Percentiles rank a stretch among this genome's conserved stretches.
phyloP scores from a whole-genome alignment of 2,329 filamentous ascomycete species.

The Alternaria consortialis region DNA sequence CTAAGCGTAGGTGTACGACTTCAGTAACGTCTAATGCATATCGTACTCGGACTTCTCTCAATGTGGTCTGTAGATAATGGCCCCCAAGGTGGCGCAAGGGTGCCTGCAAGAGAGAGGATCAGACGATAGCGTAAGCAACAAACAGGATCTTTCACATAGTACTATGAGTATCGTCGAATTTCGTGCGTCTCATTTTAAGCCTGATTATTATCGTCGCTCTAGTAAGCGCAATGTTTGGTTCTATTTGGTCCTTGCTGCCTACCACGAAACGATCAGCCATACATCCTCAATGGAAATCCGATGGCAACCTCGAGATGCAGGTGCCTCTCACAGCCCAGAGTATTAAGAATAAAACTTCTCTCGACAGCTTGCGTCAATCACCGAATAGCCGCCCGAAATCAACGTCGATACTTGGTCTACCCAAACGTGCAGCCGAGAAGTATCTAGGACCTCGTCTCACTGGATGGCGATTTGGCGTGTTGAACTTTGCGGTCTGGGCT shows the following conservation, averaged over 20 bases:
- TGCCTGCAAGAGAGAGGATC: not conserved
- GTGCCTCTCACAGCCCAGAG: not conserved
- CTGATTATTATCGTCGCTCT: not conserved
- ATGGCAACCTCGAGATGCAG: not conserved
- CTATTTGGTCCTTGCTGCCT: not conserved
- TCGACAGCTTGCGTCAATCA: not conserved
- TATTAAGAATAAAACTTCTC: not conserved
- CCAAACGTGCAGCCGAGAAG: not conserved
- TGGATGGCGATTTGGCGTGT: constrained; percentile 27
- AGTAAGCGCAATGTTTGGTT: not conserved
- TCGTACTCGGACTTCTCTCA: too few species aligned
- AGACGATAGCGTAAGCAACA: not conserved
- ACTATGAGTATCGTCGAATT: not conserved
- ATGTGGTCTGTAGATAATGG: not conserved
- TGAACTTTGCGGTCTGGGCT: constrained; percentile 19
- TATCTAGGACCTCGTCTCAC: constrained; percentile 14
- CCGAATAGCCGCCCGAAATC: not conserved
- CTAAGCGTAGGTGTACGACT: not conserved
- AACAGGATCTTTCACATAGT: not conserved
- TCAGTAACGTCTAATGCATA: too few species aligned
- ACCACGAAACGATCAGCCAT: not conserved
- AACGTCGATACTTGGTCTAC: not conserved
- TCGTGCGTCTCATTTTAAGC: not conserved
- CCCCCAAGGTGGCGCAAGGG: not conserved
- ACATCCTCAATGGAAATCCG: not conserved